Conservation (phyloP, 225 moss, liverwort and hornwort species). For the Physcomitrellopsis africana region DNA sequence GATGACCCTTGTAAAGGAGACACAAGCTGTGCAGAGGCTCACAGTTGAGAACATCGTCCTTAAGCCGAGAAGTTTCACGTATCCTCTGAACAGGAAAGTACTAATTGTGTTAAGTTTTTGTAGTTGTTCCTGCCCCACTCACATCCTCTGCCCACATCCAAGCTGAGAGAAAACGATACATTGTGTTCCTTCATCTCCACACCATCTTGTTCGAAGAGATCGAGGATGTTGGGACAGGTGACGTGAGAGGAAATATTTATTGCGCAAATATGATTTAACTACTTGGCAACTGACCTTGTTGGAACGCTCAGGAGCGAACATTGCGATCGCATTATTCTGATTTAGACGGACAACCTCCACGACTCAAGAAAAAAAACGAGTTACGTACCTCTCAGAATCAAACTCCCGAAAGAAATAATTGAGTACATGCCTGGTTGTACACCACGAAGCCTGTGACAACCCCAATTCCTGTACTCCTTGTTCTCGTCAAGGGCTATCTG, state of each 20-base stretch:
- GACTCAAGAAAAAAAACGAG: not conserved
- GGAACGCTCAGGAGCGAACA: not conserved
- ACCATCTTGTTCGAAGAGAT: slow-evolving; percentile 56
- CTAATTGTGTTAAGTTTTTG: slow-evolving; percentile 59
- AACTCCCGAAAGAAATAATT: not conserved
- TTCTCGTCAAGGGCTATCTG: slow-evolving; percentile 63
- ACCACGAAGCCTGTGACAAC: slow-evolving; percentile 78
- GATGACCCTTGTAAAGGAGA: too few relatives aligned
- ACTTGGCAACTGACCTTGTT: not conserved
- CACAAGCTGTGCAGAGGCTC: too few relatives aligned
- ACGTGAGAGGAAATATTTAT: slow-evolving; percentile 34
- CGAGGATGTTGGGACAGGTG: slow-evolving; percentile 67
- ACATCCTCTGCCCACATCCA: slow-evolving; percentile 65
- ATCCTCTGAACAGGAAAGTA: slow-evolving; percentile 70
- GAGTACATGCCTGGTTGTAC: slow-evolving; percentile 25
- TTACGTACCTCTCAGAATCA: not conserved
- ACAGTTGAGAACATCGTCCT: slow-evolving; percentile 47
- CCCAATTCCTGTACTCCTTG: slow-evolving; percentile 49
- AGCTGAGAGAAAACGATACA: slow-evolving; percentile 71
- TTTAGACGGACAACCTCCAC: too few relatives aligned
- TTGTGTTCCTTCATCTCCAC: slow-evolving; percentile 63
- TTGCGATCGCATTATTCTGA: too few relatives aligned
- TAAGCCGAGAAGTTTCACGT: slow-evolving; percentile 52
- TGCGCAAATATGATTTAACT: not conserved
- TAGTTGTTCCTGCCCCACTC: slow-evolving; percentile 60